Percentiles rank a stretch among this genome's conserved stretches.
phyloP scores from a whole-genome alignment of 2,329 filamentous ascomycete species.

The Aspergillus calidoustus region DNA sequence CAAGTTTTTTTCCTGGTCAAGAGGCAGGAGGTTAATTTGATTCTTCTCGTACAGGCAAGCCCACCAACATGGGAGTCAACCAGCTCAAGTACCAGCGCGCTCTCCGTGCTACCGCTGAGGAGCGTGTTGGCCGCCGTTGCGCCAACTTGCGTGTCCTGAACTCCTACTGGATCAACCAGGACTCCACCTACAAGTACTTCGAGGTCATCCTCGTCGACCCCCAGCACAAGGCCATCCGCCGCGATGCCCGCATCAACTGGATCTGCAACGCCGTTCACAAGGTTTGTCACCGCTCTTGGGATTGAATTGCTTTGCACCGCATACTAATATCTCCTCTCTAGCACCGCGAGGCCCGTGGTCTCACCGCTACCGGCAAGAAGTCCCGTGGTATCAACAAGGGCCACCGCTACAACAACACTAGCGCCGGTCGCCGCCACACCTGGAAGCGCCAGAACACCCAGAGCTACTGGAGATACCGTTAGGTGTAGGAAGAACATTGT shows the following conservation, averaged over 20 bases:
- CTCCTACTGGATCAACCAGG: slow-evolving; percentile 99
- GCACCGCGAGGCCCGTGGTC: slow-evolving; percentile 97
- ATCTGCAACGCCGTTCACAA: slow-evolving; percentile 99
- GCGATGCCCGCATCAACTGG: slow-evolving; percentile 99
- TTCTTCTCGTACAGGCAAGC: slow-evolving; percentile 75
- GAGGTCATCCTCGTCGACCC: slow-evolving; percentile 99
- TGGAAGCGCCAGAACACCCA: slow-evolving; percentile 99
- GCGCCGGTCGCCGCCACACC: slow-evolving; percentile 96
- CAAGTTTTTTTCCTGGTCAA: too few relatives aligned
- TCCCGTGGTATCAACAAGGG: slow-evolving; percentile 99
- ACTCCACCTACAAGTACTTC: slow-evolving; percentile 99
- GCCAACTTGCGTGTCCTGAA: slow-evolving; percentile 99
- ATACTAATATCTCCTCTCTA: slow-evolving; percentile 36
- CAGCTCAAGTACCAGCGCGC: slow-evolving; percentile 99
- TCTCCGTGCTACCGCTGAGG: slow-evolving; percentile 95
- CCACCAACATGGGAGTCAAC: slow-evolving; percentile 99
- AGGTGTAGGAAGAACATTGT: slow-evolving; percentile 37
- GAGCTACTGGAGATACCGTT: slow-evolving; percentile 98
- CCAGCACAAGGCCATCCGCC: slow-evolving; percentile 99
- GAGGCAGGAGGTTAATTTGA: slow-evolving; percentile 24
- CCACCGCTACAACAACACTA: slow-evolving; percentile 98
- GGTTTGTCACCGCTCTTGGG: slow-evolving; percentile 40
- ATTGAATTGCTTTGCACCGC: neutral
- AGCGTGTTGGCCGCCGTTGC: slow-evolving; percentile 99
- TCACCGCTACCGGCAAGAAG: slow-evolving; percentile 99